These are phyloP conservation scores for Geotrichum carabidarum DNA, from an alignment of 1,139 yeast species.

Conservation along the genomic window DNA sequence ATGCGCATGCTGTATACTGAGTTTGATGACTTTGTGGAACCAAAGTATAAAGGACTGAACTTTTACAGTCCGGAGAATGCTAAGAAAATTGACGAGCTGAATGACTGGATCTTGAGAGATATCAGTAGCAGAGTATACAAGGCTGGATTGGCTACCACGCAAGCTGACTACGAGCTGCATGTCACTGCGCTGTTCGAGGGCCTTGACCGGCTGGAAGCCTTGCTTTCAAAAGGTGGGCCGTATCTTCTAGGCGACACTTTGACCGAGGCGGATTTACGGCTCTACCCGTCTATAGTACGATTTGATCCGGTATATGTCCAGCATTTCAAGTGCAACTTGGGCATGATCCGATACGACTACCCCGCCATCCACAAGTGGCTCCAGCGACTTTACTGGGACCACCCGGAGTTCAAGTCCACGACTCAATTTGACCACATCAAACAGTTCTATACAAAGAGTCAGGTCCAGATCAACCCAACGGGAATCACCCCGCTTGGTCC, in stretches of 20 bases:
- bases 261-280: slow-evolving; percentile 87
- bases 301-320: slow-evolving; percentile 91
- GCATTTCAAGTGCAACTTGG: slow-evolving; percentile 88
- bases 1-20: slow-evolving; percentile 75
- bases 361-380: slow-evolving; percentile 79
- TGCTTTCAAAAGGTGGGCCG: slow-evolving; percentile 49
- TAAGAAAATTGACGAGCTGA: slow-evolving; percentile 64
- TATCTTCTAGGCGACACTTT: slow-evolving; percentile 55
- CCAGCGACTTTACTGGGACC: slow-evolving; percentile 78
- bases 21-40: slow-evolving; percentile 51
- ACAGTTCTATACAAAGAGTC: slow-evolving; percentile 78
- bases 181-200: slow-evolving; percentile 61
- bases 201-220: slow-evolving; percentile 68
- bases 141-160: slow-evolving; percentile 81
- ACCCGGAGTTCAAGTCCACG: slow-evolving; percentile 68
- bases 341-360: slow-evolving; percentile 73
- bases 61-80: slow-evolving; percentile 57
- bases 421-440: slow-evolving; percentile 72
- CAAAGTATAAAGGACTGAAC: slow-evolving; percentile 49
- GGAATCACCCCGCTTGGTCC: slow-evolving; percentile 91
- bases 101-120: slow-evolving; percentile 77
- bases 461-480: slow-evolving; percentile 56
- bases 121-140: slow-evolving; percentile 95
- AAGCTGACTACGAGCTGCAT: slow-evolving; percentile 74
- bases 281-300: slow-evolving; percentile 76